Percentiles rank a stretch among this genome's conserved stretches.
phyloP scores from a whole-genome alignment of 345 rosid genomes.

The Durio zibethinus region DNA sequence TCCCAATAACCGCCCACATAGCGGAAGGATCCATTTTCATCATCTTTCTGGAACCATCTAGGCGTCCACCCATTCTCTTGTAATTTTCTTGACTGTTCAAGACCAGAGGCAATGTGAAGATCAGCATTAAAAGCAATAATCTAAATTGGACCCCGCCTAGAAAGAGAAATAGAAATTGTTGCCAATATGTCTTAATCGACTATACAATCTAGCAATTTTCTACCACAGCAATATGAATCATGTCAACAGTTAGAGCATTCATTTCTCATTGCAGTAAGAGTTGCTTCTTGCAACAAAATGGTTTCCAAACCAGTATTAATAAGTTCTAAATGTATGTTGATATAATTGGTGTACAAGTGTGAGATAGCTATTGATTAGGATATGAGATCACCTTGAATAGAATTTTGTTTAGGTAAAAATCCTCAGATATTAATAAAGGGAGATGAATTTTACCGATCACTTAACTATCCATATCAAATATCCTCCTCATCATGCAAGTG shows the following conservation, averaged over 20 bases:
- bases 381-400: not conserved
- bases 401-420: too few species aligned
- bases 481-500: not conserved
- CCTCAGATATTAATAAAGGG: not conserved
- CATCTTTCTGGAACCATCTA: constrained; percentile 68
- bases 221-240: not conserved
- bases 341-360: not conserved
- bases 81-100: constrained; percentile 66
- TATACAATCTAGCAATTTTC: not conserved
- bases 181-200: not conserved
- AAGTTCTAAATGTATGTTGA: not conserved
- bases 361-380: not conserved
- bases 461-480: not conserved
- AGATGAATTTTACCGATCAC: not conserved
- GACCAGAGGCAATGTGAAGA: constrained; percentile 1
- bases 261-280: not conserved
- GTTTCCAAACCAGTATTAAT: not conserved
- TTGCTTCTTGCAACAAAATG: not conserved
- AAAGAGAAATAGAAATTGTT: too few species aligned
- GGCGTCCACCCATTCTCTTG: constrained; percentile 96
- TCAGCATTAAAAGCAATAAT: not conserved
- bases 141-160: too few species aligned
- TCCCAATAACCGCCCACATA: constrained; percentile 94
- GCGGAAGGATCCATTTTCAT: constrained; percentile 55
- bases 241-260: not conserved